These are phyloP conservation scores for Groenewaldozyma salmanticensis DNA, from an alignment of 805 yeast genomes.

Conservation along the genomic window DNA sequence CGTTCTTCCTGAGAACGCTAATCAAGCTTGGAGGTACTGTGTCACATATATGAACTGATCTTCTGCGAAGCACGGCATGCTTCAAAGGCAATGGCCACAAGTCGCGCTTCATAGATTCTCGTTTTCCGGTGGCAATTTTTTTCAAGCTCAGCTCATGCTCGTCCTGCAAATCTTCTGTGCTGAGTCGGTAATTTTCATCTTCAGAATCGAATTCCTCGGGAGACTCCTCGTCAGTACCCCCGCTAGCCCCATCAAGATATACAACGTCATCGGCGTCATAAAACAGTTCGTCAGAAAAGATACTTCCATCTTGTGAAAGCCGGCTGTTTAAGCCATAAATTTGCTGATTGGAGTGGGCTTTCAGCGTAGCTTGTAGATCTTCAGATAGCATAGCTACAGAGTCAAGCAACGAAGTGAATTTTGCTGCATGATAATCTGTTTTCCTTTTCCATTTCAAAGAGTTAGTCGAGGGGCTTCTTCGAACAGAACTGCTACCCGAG, in stretches of 20 bases:
- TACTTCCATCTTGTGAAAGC: conserved; percentile 12
- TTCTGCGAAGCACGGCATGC: conserved; percentile 41
- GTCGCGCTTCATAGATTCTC: conserved; percentile 12
- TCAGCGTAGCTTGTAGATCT: too few species aligned
- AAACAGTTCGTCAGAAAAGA: conserved; percentile 14
- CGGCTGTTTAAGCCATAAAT: too few species aligned
- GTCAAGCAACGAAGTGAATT: too few species aligned
- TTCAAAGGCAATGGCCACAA: conserved; percentile 59
- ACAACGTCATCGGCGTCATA: conserved; percentile 6
- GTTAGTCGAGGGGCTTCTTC: too few species aligned
- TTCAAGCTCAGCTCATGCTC: conserved; percentile 8
- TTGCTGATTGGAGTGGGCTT: too few species aligned
- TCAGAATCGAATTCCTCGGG: conserved; percentile 11
- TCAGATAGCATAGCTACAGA: too few species aligned
- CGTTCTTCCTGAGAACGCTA: conserved; percentile 74
- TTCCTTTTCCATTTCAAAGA: too few species aligned
- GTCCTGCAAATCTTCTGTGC: conserved; percentile 4
- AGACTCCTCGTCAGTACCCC: not conserved
- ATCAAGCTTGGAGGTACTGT: conserved; percentile 76
- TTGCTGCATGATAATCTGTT: not conserved
- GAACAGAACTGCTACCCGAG: too few species aligned
- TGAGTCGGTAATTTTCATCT: conserved; percentile 9
- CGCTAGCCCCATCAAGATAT: not conserved
- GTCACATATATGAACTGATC: conserved; percentile 43
- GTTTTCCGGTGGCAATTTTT: not conserved